Evolutionary conservation across 495 filamentous ascomycete species (phyloP).

Genomic region (Lentithecium fluviatile): DNA sequence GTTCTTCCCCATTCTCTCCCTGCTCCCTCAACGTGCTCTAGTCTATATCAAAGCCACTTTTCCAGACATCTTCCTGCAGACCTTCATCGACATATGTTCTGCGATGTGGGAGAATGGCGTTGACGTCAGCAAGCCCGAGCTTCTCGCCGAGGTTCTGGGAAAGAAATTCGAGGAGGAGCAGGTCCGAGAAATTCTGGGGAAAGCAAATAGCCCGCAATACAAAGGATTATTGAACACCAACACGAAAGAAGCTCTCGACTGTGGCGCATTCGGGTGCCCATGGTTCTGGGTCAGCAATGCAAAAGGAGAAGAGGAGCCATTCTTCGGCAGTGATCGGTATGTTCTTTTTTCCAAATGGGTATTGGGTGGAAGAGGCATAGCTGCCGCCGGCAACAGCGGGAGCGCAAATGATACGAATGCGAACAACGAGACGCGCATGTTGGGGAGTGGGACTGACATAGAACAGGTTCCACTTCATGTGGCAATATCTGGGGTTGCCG

Average conservation of each 20-base stretch:
- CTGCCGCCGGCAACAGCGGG: neutral
- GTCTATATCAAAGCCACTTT: constrained; percentile 58
- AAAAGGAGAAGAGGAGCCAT: constrained; percentile 60
- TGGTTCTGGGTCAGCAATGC: constrained; percentile 71
- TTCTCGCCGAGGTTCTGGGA: constrained; percentile 41
- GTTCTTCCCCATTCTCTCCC: constrained; percentile 54
- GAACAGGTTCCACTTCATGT: constrained; percentile 38
- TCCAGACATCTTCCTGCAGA: constrained; percentile 41
- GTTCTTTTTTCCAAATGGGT: constrained; percentile 6
- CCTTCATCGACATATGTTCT: constrained; percentile 49
- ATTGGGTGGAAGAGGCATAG: neutral
- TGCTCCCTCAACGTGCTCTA: constrained; percentile 63
- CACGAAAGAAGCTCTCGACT: constrained; percentile 59
- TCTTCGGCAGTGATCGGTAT: constrained; percentile 76
- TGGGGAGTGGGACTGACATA: constrained; percentile 4
- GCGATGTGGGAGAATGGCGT: constrained; percentile 50
- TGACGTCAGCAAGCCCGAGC: constrained; percentile 52
- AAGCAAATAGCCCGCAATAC: constrained; percentile 49
- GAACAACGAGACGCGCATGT: constrained; percentile 6
- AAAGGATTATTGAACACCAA: constrained; percentile 60
- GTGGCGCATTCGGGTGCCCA: constrained; percentile 71
- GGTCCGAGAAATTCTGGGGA: constrained; percentile 53
- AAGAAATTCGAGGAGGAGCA: constrained; percentile 46
- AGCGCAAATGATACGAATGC: constrained; percentile 1
- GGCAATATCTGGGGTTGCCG: constrained; percentile 41